Conservation (phyloP, 768 basidiomycete species). For the Tephrocybe sp. region DNA sequence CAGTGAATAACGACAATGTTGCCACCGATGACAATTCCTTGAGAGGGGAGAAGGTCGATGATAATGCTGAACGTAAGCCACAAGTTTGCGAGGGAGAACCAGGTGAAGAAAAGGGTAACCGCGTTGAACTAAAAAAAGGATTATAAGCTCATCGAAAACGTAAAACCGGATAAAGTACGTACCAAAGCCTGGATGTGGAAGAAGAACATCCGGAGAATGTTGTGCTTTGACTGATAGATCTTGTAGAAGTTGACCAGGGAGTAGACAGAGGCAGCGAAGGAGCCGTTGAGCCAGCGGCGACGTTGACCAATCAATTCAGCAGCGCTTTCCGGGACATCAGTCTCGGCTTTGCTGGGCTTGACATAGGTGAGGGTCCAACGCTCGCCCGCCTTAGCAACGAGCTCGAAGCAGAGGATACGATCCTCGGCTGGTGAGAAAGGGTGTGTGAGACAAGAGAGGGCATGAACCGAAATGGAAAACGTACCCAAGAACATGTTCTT, state of each 20-base stretch:
- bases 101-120: conserved; percentile 81
- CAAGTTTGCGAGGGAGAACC: conserved; percentile 90
- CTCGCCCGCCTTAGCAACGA: conserved; percentile 86
- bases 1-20: conserved; percentile 73
- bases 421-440: conserved; percentile 80
- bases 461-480: conserved; percentile 5
- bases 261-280: conserved; percentile 90
- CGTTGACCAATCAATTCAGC: conserved; percentile 93
- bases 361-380: conserved; percentile 88
- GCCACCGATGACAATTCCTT: conserved; percentile 65
- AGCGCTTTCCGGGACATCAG: conserved; percentile 90
- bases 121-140: conserved; percentile 65
- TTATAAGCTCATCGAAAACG: background rate
- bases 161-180: conserved; percentile 24
- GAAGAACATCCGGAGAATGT: conserved; percentile 90
- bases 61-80: conserved; percentile 97
- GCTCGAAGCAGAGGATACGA: conserved; percentile 95
- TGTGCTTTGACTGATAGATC: conserved; percentile 84
- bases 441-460: background rate
- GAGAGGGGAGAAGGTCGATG: conserved; percentile 75
- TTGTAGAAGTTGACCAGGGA: conserved; percentile 88
- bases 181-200: conserved; percentile 91
- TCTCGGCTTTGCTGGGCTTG: conserved; percentile 94
- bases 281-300: conserved; percentile 95
- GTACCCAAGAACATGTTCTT: conserved; percentile 70